phyloP scores from a whole-genome alignment of 768 basidiomycete species.

The Suillus brevipes region DNA sequence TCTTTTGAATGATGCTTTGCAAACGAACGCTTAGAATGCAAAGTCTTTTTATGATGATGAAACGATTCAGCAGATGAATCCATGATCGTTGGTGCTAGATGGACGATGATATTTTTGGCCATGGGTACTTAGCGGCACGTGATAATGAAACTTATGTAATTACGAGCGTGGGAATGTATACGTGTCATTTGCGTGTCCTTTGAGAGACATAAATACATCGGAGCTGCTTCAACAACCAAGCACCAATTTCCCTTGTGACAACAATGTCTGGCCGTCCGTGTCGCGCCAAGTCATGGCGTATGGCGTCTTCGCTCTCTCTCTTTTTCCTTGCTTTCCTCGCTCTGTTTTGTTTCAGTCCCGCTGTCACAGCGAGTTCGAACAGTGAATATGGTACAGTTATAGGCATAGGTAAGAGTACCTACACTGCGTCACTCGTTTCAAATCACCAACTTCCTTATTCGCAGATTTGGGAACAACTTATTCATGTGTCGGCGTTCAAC shows the following conservation, averaged over 20 bases:
- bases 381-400: constrained; percentile 90
- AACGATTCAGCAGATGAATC: constrained; percentile 24
- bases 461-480: constrained; percentile 93
- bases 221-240: neutral
- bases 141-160: neutral
- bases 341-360: constrained; percentile 69
- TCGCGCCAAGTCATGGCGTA: constrained; percentile 56
- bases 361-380: constrained; percentile 51
- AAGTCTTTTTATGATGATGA: constrained; percentile 35
- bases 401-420: constrained; percentile 71
- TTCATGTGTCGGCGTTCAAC: constrained; percentile 93
- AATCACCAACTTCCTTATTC: constrained; percentile 15
- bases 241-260: neutral
- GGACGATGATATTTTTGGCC: neutral
- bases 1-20: constrained; percentile 63
- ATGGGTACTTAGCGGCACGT: neutral
- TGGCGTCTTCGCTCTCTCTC: constrained; percentile 60
- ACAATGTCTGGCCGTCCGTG: constrained; percentile 41
- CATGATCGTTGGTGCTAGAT: constrained; percentile 16
- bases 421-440: neutral
- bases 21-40: constrained; percentile 61
- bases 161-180: neutral
- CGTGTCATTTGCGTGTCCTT: constrained; percentile 5
- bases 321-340: constrained; percentile 65
- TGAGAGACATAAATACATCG: constrained; percentile 1